Evolutionary conservation across 225 moss, liverwort and hornwort species (phyloP), one percentile per base, ranked within the genome.

Genomic region (Bryum argenteum): DNA sequence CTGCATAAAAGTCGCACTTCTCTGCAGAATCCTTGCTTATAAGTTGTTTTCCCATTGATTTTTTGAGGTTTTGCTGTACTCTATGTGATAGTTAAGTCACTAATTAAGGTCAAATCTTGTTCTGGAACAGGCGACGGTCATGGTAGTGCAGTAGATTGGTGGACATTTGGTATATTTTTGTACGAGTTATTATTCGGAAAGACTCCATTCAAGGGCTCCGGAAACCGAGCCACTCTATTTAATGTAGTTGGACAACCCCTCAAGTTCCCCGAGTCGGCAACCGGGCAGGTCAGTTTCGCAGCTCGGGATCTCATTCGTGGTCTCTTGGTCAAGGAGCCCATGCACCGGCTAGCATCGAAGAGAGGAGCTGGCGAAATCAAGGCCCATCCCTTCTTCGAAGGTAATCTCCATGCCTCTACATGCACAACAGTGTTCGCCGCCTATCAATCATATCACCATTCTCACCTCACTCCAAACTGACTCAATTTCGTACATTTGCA

Each of bases 111-210:
- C 50, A 38, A 42, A 41, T 61, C 40, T 24, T 73, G 8, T 48
- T 68, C 53, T 54, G 55, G 53, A 58, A 64, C 85, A 61, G 96
- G 96, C 5, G 93, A 96, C 57, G 96, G 96, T 47, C 96, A 96
- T 73, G 96, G 96, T 19, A 91, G 91, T 75, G 85, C 96, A n/a
- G 96, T 96, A 58, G 96, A 96, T 58, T 96, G 96, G 96, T 96
- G 96, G 96, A 96, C 96, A 1, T 93, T 96, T 65, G 96, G 96
- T 11, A 91, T 96, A 48, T 96, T 96, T 72, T 80, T 96, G 60
- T 96, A 79, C 43, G 96, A 96, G 78, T 87, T 96, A 38, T 81
- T 96, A 37, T 90, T 93, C 67, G 96, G 96, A 56, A 88, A 87
- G 68, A 90, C 96, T 53, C 96, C 96, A 28, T 96, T 96, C 76